These are phyloP conservation scores for Trametes polyzona DNA, from an alignment of 1,284 basidiomycete genomes.

Conservation along the genomic window DNA sequence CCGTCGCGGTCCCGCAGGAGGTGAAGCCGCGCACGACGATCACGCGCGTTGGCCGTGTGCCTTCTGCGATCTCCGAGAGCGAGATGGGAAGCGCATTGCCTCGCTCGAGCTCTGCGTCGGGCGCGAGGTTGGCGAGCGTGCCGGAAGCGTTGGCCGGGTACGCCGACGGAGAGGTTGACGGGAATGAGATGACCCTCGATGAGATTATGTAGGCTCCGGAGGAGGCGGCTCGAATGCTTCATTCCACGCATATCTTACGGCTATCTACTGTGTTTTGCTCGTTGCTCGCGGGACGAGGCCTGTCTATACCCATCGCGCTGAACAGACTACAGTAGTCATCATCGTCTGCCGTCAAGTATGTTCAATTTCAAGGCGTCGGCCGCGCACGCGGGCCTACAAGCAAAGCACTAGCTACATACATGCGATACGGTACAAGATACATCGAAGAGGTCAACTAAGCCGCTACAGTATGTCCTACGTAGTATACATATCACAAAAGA, in stretches of 20 bases:
- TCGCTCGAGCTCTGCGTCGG: neutral
- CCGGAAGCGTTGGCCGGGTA: conserved; percentile 22
- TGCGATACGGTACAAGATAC: too few relatives aligned
- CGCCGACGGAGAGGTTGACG: neutral
- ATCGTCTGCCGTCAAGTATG: too few relatives aligned
- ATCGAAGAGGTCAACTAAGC: too few relatives aligned
- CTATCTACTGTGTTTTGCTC: neutral
- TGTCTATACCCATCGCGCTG: too few relatives aligned
- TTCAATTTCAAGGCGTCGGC: too few relatives aligned
- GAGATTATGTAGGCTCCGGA: conserved; percentile 56
- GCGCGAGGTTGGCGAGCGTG: conserved; percentile 12
- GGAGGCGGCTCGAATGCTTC: too few relatives aligned
- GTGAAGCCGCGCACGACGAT: conserved; percentile 65
- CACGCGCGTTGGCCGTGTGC: conserved; percentile 62
- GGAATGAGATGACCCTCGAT: conserved; percentile 59
- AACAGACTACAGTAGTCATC: too few relatives aligned
- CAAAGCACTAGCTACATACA: too few relatives aligned
- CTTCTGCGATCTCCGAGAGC: conserved; percentile 51
- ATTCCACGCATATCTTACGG: too few relatives aligned
- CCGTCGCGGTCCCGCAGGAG: conserved; percentile 58
- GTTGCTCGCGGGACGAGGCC: too few relatives aligned
- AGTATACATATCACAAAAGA: neutral
- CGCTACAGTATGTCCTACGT: too few relatives aligned
- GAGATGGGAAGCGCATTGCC: conserved; percentile 34
- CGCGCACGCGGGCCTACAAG: too few relatives aligned